Base-by-base conservation (phyloP, 129 eudicot species). In the Chrysanthemum seticuspe region DNA sequence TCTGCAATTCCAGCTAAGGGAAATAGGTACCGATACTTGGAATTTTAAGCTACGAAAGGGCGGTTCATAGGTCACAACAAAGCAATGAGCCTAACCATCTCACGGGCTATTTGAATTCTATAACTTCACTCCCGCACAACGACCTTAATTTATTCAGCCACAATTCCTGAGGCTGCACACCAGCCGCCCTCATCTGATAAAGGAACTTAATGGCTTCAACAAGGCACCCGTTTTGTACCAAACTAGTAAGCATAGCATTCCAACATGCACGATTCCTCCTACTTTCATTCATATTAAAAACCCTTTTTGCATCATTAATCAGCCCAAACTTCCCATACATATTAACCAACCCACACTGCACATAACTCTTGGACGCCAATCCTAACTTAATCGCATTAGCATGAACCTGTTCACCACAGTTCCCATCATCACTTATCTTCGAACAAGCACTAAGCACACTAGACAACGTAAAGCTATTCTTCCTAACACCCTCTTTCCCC, bases 371-470 rank as follows among this genome's bases (percentile, higher is more conserved):
- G 0, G 83, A 80, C 13, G 80, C 91, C 10, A 87, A 65, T 6
- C 92, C 94, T 27, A 78, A 78, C 57, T 92, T 92, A 72, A 92
- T 81, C 5, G 76, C 89, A 76, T 77, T 78, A 0, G 87, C 94
- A 74, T 92, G 96, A 59, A 92, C 89, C 70, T 88, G 96, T 59
- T 72, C 80, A 62, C 97, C 97, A 60, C 84, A 92, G 48, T 25
- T 78, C 40, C 89, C 87, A 58, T 78, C 79, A 52, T 86, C 91
- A 31, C 66, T 54, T 68, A 82, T 71, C 62, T 82, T 81, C 0
- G 89, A 80, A 74, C 97, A 92, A 0, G 97, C 96, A 74, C 83
- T 87, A 25, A 92, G 89, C 79, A 92, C 94, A 79, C 83, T 80
- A 19, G 96, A 85, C 36, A 86, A 76, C 4, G 96, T 87, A 78